Conservation (phyloP, 2,329 filamentous ascomycete genomes). For the Massarina eburnea region DNA sequence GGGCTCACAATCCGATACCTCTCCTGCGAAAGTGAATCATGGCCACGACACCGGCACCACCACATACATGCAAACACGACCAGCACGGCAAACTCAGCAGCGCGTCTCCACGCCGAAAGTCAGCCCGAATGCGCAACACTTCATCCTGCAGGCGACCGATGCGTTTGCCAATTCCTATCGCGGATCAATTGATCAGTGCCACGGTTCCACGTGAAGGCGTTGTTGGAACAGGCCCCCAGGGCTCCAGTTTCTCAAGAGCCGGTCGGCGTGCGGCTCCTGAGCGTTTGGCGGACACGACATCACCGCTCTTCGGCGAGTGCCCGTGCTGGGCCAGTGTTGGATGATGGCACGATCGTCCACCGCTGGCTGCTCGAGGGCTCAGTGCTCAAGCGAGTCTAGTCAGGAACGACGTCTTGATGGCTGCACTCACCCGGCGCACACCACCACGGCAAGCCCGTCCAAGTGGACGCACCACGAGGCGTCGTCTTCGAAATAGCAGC, state of each 20-base stretch:
- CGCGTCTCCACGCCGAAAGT: too few relatives aligned
- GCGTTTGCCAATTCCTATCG: not conserved
- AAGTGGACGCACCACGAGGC: too few relatives aligned
- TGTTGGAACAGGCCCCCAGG: conserved; percentile 2
- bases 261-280: not conserved
- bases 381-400: conserved; percentile 10
- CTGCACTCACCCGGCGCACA: conserved; percentile 18
- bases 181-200: not conserved
- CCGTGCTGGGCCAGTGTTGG: conserved; percentile 1
- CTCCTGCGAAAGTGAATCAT: too few relatives aligned
- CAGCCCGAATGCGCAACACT: too few relatives aligned
- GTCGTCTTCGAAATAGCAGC: too few relatives aligned
- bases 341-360: too few relatives aligned
- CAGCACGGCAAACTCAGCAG: too few relatives aligned
- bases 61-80: too few relatives aligned
- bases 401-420: conserved; percentile 13
- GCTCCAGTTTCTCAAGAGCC: not conserved
- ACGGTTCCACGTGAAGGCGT: conserved; percentile 6
- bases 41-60: too few relatives aligned
- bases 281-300: not conserved
- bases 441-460: not conserved
- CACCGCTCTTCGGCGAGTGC: not conserved
- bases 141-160: too few relatives aligned
- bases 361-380: too few relatives aligned
- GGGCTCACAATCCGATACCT: too few relatives aligned